Base-by-base conservation (phyloP, 352 stramenopile genomes). In the Phytophthora pistaciae region DNA sequence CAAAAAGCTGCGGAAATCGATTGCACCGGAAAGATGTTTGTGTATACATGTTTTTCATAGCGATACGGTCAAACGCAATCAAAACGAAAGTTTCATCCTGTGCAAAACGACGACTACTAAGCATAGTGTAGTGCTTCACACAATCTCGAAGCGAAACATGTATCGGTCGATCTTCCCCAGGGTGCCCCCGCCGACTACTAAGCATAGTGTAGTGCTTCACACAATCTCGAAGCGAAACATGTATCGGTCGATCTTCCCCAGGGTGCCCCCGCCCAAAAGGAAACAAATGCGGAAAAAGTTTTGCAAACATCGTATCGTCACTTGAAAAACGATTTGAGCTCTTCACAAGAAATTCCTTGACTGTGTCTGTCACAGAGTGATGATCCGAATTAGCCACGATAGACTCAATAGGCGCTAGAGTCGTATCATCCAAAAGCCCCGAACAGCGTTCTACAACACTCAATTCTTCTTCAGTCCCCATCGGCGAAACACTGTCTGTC, bases 71-170 rank as follows among this genome's bases (percentile, higher is more conserved):
- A 31, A 72, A 72, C 6, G 36, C 60, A 1, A 62, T 29, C 52
- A 72, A 50, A 27, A 38, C 31, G 49, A 72, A 72, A 46, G 66
- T 40, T 52, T 67, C 57, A 50, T 72, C 40, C 21, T 72, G 57
- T 7, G 58, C 65, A 54, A 72, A 72, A 18, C 40, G 50, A 1
- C 65, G 65, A 8, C n/a, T 11, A 23, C 65, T 72, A 2, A 67
- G 53, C 42, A 60, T 27, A 13, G 16, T 20, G 20, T 72, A 72
- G 23, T 67, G 40, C 14, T 61, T 56, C 21, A 67, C 33, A 25
- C 65, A 72, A n/a, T 46, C n/a, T 21, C 18, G 40, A 18, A 18
- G 10, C 14, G 40, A 20, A 8, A 21, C 13, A 8, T 49, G 14
- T 8, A 49, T 8, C 5, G 3, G 13, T 14, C 40, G 40, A 18